These are phyloP conservation scores for Sphagnum magellanicum DNA, from an alignment of 228 moss, liverwort and hornwort species.

Conservation along the genomic window DNA sequence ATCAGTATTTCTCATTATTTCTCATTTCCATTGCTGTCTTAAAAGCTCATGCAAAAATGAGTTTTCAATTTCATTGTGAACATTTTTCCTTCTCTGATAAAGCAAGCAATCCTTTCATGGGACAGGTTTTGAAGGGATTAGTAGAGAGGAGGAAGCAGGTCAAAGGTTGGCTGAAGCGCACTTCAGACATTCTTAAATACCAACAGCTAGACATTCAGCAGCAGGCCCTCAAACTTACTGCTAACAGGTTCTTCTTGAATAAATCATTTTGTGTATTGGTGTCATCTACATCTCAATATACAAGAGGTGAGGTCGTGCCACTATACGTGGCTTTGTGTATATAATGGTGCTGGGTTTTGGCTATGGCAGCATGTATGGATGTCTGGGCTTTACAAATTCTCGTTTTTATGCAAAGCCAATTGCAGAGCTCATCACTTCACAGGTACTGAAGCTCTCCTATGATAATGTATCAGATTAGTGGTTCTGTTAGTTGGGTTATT, in stretches of 20 bases:
- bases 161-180: conserved; percentile 83
- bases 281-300: too few species aligned
- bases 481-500: background rate
- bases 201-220: conserved; percentile 98
- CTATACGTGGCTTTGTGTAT: too few species aligned
- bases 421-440: conserved; percentile 93
- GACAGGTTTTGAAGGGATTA: conserved; percentile 82
- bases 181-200: conserved; percentile 81
- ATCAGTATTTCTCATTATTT: too few species aligned
- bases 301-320: too few species aligned
- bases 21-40: too few species aligned
- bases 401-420: conserved; percentile 97
- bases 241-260: conserved; percentile 60
- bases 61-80: too few species aligned
- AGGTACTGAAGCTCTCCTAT: conserved; percentile 32
- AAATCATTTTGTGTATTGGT: too few species aligned
- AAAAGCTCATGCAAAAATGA: too few species aligned
- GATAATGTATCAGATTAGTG: background rate
- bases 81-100: too few species aligned
- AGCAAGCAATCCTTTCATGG: background rate
- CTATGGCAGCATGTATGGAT: conserved; percentile 86
- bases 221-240: conserved; percentile 96
- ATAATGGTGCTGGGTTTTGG: background rate
- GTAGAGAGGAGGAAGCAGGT: conserved; percentile 98
- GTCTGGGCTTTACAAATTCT: conserved; percentile 95